phyloP scores from a whole-genome alignment of 2,329 filamentous ascomycete species.

The Microascus cirrosus region DNA sequence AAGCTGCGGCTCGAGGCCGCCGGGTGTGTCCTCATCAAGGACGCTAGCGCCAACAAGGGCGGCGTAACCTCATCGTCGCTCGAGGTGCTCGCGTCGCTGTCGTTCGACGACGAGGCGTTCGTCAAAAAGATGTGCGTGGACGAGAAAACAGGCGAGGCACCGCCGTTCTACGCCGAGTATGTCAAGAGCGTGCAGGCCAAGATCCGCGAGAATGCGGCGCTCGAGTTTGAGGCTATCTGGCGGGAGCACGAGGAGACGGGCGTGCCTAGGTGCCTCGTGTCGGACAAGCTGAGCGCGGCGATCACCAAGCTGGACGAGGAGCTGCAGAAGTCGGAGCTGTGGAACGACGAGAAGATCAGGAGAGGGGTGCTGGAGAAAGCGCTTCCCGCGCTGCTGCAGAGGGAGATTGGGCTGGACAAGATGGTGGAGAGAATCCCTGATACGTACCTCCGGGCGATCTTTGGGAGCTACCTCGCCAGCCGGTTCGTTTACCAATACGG shows the following conservation, averaged over 20 bases:
- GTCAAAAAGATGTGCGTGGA: conserved; percentile 90
- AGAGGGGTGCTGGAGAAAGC: conserved; percentile 73
- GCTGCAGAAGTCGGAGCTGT: conserved; percentile 83
- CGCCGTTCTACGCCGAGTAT: conserved; percentile 87
- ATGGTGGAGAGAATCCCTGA: conserved; percentile 83
- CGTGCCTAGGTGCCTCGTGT: conserved; percentile 71
- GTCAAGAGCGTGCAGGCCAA: conserved; percentile 84
- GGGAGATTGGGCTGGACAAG: conserved; percentile 84
- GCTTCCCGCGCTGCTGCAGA: conserved; percentile 68
- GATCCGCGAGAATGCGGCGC: conserved; percentile 79
- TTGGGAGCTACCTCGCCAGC: conserved; percentile 88
- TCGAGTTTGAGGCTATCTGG: conserved; percentile 99
- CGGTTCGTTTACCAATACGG: conserved; percentile 96
- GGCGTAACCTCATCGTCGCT: conserved; percentile 95
- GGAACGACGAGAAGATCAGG: conserved; percentile 72
- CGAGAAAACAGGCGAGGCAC: conserved; percentile 51
- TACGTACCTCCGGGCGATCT: conserved; percentile 86
- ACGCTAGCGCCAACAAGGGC: conserved; percentile 96
- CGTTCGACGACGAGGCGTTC: conserved; percentile 85
- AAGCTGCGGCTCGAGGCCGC: conserved; percentile 91
- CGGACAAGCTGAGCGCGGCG: conserved; percentile 78
- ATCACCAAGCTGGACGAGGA: conserved; percentile 98
- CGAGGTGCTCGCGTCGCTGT: conserved; percentile 87
- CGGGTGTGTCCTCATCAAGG: conserved; percentile 94
- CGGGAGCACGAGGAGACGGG: conserved; percentile 79